phyloP scores from a whole-genome alignment of 352 stramenopile species.

The Phytophthora megakarya region DNA sequence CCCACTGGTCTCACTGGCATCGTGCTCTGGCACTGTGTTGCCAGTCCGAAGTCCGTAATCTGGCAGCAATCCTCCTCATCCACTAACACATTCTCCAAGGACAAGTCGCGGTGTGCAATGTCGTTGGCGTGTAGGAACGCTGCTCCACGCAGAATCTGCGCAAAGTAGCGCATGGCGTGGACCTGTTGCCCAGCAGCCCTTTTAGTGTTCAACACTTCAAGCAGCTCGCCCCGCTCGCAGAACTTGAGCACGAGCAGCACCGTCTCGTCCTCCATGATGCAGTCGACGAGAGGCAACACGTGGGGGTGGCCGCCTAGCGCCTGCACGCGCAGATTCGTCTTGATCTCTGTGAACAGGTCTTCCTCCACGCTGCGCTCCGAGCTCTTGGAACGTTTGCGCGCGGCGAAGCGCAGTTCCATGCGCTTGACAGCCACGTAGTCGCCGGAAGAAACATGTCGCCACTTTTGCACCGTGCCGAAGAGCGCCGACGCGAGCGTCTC shows the following conservation, averaged over 20 bases:
- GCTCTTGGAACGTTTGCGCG: slow-evolving; percentile 53
- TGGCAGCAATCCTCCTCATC: slow-evolving; percentile 69
- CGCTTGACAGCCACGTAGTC: slow-evolving; percentile 80
- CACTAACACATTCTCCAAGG: slow-evolving; percentile 84
- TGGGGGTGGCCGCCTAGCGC: slow-evolving; percentile 67
- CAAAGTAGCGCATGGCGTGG: slow-evolving; percentile 62
- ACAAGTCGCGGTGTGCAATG: slow-evolving; percentile 84
- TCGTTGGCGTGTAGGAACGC: slow-evolving; percentile 74
- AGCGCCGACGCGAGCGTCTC: slow-evolving; percentile 69
- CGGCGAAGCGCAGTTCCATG: slow-evolving; percentile 68
- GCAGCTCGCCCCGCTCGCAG: slow-evolving; percentile 69
- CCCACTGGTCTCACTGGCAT: slow-evolving; percentile 56
- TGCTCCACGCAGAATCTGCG: slow-evolving; percentile 64
- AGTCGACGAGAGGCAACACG: slow-evolving; percentile 70
- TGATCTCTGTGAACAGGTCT: slow-evolving; percentile 71
- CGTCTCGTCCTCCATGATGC: slow-evolving; percentile 61
- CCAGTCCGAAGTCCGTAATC: slow-evolving; percentile 84
- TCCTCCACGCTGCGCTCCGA: slow-evolving; percentile 61
- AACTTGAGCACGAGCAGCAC: slow-evolving; percentile 78
- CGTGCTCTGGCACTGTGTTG: slow-evolving; percentile 33
- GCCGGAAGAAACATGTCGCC: slow-evolving; percentile 49
- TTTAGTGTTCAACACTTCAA: slow-evolving; percentile 68
- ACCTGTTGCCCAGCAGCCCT: slow-evolving; percentile 34
- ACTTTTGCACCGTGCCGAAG: slow-evolving; percentile 74
- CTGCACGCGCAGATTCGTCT: slow-evolving; percentile 67